Evolutionary conservation across 2,329 filamentous ascomycete species (phyloP).

Genomic region (Onygena corvina): DNA sequence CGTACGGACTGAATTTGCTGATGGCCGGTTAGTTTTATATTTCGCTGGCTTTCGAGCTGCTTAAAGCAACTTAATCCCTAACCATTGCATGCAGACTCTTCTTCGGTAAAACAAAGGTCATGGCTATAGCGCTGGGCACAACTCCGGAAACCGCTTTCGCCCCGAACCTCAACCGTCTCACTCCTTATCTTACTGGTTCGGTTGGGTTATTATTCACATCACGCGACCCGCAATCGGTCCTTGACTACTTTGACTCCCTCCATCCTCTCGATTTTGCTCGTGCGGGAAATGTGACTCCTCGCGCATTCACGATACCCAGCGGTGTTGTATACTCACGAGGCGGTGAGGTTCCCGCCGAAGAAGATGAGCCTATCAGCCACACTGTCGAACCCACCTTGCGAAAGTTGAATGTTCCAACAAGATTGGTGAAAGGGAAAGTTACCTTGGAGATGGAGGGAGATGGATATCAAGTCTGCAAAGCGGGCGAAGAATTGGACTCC

Average conservation of each 20-base stretch:
- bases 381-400: constrained; percentile 82
- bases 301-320: constrained; percentile 66
- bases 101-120: constrained; percentile 99
- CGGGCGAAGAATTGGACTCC: constrained; percentile 75
- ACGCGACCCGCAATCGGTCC: constrained; percentile 54
- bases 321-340: constrained; percentile 69
- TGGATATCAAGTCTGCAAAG: constrained; percentile 65
- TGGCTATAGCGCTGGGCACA: constrained; percentile 83
- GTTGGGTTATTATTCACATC: constrained; percentile 87
- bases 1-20: constrained; percentile 69
- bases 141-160: constrained; percentile 67
- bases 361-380: constrained; percentile 80
- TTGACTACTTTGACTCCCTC: constrained; percentile 60
- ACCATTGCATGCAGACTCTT: constrained; percentile 55
- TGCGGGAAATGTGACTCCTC: constrained; percentile 62
- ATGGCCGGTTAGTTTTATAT: constrained; percentile 58
- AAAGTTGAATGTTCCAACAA: constrained; percentile 78
- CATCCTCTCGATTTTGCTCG: constrained; percentile 78
- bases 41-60: not conserved
- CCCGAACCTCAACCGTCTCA: constrained; percentile 60
- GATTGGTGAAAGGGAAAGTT: constrained; percentile 78
- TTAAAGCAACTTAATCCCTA: not conserved
- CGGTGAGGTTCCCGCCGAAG: constrained; percentile 64
- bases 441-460: constrained; percentile 49
- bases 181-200: constrained; percentile 60